Percentiles rank a stretch among this genome's conserved stretches.
Evolutionary conservation across 1,139 yeast genomes (phyloP).

Genomic region (Arxiozyma slooffiae): DNA sequence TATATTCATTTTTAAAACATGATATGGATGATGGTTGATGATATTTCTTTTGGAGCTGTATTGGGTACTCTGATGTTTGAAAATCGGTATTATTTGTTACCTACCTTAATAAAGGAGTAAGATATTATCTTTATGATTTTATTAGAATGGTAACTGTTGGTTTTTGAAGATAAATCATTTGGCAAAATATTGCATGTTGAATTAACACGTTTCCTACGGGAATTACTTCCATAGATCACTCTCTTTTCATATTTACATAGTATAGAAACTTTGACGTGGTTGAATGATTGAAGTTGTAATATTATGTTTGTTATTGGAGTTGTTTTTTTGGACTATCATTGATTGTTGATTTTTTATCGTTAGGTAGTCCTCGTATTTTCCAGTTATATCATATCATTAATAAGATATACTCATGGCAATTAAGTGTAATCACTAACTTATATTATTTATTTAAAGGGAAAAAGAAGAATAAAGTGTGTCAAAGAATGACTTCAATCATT

Average conservation of each 20-base stretch:
- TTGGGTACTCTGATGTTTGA: constrained; percentile 43
- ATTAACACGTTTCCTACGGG: constrained; percentile 77
- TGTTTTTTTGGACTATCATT: constrained; percentile 63
- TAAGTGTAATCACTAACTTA: constrained; percentile 57
- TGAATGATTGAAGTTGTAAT: constrained; percentile 33
- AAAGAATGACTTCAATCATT: constrained; percentile 80
- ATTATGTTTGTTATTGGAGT: constrained; percentile 48
- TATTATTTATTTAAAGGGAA: constrained; percentile 85
- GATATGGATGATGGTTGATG: constrained; percentile 79
- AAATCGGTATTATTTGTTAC: constrained; percentile 32
- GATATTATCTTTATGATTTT: constrained; percentile 26
- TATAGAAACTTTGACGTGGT: constrained; percentile 25
- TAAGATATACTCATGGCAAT: constrained; percentile 67
- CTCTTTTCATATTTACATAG: constrained; percentile 47
- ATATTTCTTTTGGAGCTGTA: constrained; percentile 63
- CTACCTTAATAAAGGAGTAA: constrained; percentile 11
- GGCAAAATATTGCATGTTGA: constrained; percentile 89
- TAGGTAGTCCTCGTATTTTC: constrained; percentile 62
- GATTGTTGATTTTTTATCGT: constrained; percentile 51
- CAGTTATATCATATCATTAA: constrained; percentile 74
- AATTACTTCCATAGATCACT: constrained; percentile 75
- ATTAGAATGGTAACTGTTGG: constrained; percentile 49
- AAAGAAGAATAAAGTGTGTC: constrained; percentile 71
- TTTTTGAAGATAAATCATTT: constrained; percentile 85
- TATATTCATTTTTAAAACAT: constrained; percentile 84